A percentile compares a stretch with the other conserved stretches of the same genome.
Conservation (phyloP, 257 asterid genomes). For the Nicotiana sylvestris region DNA sequence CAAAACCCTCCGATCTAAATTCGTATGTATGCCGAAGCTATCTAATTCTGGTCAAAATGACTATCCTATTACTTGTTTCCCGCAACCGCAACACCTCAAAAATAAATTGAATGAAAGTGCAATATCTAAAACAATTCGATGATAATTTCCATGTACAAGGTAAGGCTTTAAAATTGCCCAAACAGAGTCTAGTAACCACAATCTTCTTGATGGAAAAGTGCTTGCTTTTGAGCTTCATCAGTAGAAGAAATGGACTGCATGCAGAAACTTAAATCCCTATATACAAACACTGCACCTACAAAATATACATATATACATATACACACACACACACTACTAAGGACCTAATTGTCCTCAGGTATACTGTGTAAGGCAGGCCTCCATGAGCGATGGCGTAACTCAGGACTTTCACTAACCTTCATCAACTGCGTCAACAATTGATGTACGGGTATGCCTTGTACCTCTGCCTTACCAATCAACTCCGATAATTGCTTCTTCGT, state of each 20-base stretch:
- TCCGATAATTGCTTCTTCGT: slow-evolving; percentile 52
- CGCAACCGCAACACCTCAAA: no score
- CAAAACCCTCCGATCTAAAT: no score
- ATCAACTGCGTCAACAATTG: slow-evolving; percentile 31
- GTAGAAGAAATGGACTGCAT: background rate
- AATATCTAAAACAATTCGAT: no score
- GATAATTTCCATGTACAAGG: background rate
- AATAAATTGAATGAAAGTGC: no score
- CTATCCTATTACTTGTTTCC: no score
- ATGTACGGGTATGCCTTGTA: slow-evolving; percentile 28
- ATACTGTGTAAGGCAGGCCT: slow-evolving; percentile 46
- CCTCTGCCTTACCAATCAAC: slow-evolving; percentile 25
- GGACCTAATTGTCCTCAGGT: slow-evolving; percentile 22
- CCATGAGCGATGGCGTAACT: slow-evolving; percentile 28
- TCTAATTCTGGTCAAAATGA: no score
- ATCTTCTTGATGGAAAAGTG: no score
- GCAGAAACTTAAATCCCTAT: background rate
- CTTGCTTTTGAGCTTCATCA: no score
- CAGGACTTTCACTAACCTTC: slow-evolving; percentile 19
- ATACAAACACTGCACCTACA: background rate
- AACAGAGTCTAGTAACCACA: no score
- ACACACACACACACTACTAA: background rate
- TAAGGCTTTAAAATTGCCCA: background rate
- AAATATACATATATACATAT: background rate
- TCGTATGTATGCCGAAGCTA: no score